Percentiles rank a stretch among this genome's conserved stretches.
Conservation (phyloP, 163 green algal genomes). For the Volvox carteri region DNA sequence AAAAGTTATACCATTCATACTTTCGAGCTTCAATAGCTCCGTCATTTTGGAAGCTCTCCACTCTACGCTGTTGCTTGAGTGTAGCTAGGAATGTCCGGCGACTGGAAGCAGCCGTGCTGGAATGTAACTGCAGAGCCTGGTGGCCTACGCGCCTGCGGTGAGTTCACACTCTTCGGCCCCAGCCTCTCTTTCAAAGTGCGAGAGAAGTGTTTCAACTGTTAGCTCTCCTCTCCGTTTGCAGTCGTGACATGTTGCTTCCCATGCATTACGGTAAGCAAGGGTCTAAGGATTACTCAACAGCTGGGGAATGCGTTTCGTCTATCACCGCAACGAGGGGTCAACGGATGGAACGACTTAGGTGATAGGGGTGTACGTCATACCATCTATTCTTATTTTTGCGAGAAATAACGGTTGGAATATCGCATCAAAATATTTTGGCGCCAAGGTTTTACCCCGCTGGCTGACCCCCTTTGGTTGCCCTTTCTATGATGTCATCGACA, state of each 20-base stretch:
- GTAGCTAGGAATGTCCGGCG: not conserved
- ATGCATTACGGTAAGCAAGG: constrained; percentile 4
- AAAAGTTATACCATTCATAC: too few species aligned
- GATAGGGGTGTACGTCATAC: too few species aligned
- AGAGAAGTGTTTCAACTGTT: too few species aligned
- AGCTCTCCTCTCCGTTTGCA: too few species aligned
- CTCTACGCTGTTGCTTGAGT: not conserved
- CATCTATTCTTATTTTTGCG: not conserved
- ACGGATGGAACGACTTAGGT: too few species aligned
- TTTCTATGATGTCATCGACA: not conserved
- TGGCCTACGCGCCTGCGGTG: constrained; percentile 12
- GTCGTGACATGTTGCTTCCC: constrained; percentile 8
- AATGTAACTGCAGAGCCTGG: constrained; percentile 14
- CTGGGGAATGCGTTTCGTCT: not conserved
- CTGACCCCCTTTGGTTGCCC: not conserved
- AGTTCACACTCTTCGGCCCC: not conserved
- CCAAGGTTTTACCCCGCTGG: not conserved
- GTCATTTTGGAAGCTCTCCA: not conserved
- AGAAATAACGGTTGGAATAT: not conserved
- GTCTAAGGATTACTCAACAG: not conserved
- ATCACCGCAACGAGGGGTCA: not conserved
- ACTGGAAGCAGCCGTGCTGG: constrained; percentile 35
- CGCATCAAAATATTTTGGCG: not conserved
- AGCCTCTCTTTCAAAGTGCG: too few species aligned
- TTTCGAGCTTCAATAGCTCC: too few species aligned